phyloP scores from a whole-genome alignment of 208 protist genomes.

The Leishmania turanica region DNA sequence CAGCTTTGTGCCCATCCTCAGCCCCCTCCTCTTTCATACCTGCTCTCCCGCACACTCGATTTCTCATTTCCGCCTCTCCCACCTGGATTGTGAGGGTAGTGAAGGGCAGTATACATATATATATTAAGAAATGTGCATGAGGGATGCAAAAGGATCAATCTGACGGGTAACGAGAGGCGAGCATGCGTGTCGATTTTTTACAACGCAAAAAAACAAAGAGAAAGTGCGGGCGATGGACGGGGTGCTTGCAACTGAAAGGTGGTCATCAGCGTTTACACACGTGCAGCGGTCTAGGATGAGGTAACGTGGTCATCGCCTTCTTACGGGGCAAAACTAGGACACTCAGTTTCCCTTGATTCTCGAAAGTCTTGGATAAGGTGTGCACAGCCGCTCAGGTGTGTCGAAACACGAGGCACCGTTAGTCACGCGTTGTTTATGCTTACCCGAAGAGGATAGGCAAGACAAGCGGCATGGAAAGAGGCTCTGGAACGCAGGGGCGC shows the following conservation, averaged over 20 bases:
- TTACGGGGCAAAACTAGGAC: neutral
- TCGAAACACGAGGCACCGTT: too few species aligned
- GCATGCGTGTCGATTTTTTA: neutral
- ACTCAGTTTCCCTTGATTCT: neutral
- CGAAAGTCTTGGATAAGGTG: neutral
- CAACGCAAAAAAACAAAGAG: neutral
- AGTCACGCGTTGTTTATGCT: neutral
- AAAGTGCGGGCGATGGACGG: neutral
- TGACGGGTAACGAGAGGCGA: neutral
- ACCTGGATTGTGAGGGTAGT: neutral
- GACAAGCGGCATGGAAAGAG: neutral
- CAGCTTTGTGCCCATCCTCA: neutral
- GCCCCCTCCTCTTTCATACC: neutral
- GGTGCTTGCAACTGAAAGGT: neutral
- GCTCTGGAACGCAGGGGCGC: neutral
- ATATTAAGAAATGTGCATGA: neutral
- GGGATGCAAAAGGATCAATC: neutral
- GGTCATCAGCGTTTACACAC: neutral
- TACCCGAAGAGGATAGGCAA: neutral
- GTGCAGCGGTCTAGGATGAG: neutral
- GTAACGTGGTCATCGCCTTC: neutral
- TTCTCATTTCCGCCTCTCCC: neutral
- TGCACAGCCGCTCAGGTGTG: neutral
- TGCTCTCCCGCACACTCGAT: neutral
- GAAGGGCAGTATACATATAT: neutral